A percentile compares a stretch with the other conserved stretches of the same genome.
These are phyloP conservation scores for Echinosophora koreensis DNA, from an alignment of 306 rosid genomes.

Conservation along the genomic window DNA sequence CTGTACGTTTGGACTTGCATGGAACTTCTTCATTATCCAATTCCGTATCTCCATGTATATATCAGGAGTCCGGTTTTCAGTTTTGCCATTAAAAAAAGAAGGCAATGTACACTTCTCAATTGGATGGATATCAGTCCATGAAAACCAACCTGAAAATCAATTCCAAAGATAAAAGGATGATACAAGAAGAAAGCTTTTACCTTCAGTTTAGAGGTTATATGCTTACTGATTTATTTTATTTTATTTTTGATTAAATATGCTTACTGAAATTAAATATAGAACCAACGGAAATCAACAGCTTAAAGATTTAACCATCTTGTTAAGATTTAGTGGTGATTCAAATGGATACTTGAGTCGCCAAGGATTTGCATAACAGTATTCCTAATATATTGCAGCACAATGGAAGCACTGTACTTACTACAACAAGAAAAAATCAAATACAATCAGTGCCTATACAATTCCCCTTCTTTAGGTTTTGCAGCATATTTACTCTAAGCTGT, in stretches of 20 bases:
- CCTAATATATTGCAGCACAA: neutral
- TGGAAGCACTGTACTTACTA: slow-evolving; percentile 21
- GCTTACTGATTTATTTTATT: neutral
- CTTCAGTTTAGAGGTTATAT: neutral
- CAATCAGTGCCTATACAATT: neutral
- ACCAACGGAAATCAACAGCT: slow-evolving; percentile 15
- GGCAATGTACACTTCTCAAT: slow-evolving; percentile 80
- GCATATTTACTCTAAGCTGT: slow-evolving; percentile 17
- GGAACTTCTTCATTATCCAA: slow-evolving; percentile 80
- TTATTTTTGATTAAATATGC: neutral
- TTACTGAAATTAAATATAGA: neutral
- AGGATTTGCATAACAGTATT: slow-evolving; percentile 25
- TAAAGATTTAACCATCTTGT: neutral
- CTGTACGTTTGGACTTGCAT: slow-evolving; percentile 61
- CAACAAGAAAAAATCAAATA: slow-evolving; percentile 1
- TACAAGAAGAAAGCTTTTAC: slow-evolving; percentile 22
- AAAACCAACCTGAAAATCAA: slow-evolving; percentile 86
- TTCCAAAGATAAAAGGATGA: slow-evolving; percentile 33
- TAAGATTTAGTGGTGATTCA: slow-evolving; percentile 13
- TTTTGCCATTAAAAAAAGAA: slow-evolving; percentile 76
- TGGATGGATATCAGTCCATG: slow-evolving; percentile 73
- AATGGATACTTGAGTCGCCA: slow-evolving; percentile 11
- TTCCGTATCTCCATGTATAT: slow-evolving; percentile 78
- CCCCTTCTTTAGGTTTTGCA: neutral
- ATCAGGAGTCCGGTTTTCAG: slow-evolving; percentile 70